Percentiles rank a stretch among this genome's conserved stretches.
phyloP scores from a whole-genome alignment of 1,139 yeast species.

The Candida dubliniensis region DNA sequence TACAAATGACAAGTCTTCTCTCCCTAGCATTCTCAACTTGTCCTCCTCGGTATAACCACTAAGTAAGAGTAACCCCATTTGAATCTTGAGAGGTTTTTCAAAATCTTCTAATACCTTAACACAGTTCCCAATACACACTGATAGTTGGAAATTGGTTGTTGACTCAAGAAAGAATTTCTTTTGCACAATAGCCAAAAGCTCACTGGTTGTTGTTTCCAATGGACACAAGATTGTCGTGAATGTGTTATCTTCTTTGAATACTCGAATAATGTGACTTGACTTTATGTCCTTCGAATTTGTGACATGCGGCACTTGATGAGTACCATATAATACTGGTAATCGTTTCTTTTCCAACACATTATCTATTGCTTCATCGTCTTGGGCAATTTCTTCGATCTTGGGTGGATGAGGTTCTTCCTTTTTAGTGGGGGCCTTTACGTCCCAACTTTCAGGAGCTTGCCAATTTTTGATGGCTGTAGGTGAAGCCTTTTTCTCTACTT shows the following conservation, averaged over 20 bases:
- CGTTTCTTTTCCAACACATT: conserved; percentile 1
- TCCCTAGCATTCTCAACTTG: conserved; percentile 73
- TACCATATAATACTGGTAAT: conserved; percentile 40
- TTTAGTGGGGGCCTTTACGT: conserved; percentile 43
- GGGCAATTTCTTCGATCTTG: not conserved
- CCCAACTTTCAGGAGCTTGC: conserved; percentile 85
- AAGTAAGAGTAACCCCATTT: conserved; percentile 66
- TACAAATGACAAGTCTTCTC: conserved; percentile 83
- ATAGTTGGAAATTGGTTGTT: conserved; percentile 70
- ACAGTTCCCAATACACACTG: conserved; percentile 77
- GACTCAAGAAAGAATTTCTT: conserved; percentile 76
- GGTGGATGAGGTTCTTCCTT: conserved; percentile 2
- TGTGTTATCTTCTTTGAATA: conserved; percentile 77
- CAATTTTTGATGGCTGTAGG: conserved; percentile 28
- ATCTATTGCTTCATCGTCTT: conserved; percentile 5
- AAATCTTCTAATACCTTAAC: conserved; percentile 71
- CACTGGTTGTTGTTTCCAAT: conserved; percentile 73
- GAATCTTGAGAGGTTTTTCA: conserved; percentile 78
- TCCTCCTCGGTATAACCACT: conserved; percentile 84
- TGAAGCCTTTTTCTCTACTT: not conserved
- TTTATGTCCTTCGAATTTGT: conserved; percentile 18
- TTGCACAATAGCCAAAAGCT: conserved; percentile 65
- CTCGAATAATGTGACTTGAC: conserved; percentile 58
- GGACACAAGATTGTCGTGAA: conserved; percentile 80
- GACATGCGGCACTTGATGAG: conserved; percentile 28